phyloP scores from a whole-genome alignment of 2,329 filamentous ascomycete species.

The Talaromyces amestolkiae region DNA sequence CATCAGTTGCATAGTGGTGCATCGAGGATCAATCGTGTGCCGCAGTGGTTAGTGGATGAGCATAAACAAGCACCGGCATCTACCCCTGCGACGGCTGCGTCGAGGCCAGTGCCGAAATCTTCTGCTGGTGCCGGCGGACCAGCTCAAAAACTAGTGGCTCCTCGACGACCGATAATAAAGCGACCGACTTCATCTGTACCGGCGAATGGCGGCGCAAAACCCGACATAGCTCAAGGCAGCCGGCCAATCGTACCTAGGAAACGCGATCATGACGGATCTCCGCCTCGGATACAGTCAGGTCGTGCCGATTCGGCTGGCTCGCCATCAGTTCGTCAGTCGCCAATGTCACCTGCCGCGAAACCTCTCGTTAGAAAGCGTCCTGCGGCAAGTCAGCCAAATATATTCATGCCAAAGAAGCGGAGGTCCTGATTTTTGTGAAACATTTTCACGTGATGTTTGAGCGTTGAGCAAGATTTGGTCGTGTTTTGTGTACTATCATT shows the following conservation, averaged over 20 bases:
- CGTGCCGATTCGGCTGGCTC: neutral
- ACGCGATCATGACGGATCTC: neutral
- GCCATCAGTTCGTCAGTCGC: neutral
- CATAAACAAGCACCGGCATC: conserved; percentile 32
- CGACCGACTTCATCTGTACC: neutral
- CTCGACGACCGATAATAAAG: neutral
- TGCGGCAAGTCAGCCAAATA: conserved; percentile 23
- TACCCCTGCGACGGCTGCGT: conserved; percentile 15
- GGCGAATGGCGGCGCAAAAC: neutral
- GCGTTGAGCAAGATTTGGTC: neutral
- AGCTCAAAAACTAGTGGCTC: neutral
- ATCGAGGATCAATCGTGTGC: conserved; percentile 39
- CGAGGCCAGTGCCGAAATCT: neutral
- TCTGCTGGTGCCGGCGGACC: neutral
- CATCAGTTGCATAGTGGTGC: conserved; percentile 41
- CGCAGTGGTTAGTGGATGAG: conserved; percentile 43
- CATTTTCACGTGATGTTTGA: neutral
- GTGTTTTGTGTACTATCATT: neutral
- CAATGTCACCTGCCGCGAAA: neutral
- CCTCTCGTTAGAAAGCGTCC: conserved; percentile 8
- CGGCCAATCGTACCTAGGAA: conserved; percentile 9
- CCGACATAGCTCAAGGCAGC: neutral
- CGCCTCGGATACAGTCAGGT: neutral
- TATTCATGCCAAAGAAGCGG: conserved; percentile 25
- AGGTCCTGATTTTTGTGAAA: neutral